phyloP scores from a whole-genome alignment of 2,329 filamentous ascomycete species.

The Exophiala lecanii-corni region DNA sequence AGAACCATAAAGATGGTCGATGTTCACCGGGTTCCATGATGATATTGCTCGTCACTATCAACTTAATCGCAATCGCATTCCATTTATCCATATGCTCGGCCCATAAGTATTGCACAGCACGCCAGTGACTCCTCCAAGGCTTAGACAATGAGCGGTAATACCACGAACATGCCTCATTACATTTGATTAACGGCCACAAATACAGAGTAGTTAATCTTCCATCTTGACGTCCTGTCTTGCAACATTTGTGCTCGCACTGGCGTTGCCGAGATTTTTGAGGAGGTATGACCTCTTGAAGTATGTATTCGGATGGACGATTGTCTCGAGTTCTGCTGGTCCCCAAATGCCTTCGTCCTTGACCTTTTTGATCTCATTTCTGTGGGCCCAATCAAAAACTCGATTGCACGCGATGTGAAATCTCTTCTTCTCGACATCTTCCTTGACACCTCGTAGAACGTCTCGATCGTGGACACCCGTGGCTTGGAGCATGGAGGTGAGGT shows the following conservation, averaged over 20 bases:
- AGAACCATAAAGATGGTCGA: too few species aligned
- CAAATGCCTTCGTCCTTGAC: conserved; percentile 70
- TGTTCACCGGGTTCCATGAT: too few species aligned
- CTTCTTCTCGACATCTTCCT: conserved; percentile 81
- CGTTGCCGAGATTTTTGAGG: conserved; percentile 69
- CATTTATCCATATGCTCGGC: too few species aligned
- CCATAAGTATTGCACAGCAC: too few species aligned
- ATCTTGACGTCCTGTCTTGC: conserved; percentile 54
- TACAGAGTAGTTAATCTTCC: conserved; percentile 29
- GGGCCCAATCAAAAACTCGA: conserved; percentile 82
- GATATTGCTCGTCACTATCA: too few species aligned
- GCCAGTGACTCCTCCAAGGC: too few species aligned
- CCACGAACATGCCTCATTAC: too few species aligned
- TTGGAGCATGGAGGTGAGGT: conserved; percentile 71
- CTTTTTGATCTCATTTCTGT: conserved; percentile 72
- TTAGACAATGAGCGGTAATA: too few species aligned
- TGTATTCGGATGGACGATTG: conserved; percentile 93
- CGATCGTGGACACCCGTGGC: conserved; percentile 74
- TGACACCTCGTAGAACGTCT: conserved; percentile 71
- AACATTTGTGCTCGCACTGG: conserved; percentile 9
- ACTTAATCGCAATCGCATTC: too few species aligned
- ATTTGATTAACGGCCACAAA: too few species aligned
- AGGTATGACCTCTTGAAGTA: conserved; percentile 95
- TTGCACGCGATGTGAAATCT: conserved; percentile 96
- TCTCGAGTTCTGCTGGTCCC: conserved; percentile 75